Conservation (phyloP, 2,329 filamentous ascomycete species). For the Alternaria angustiovoidea region DNA sequence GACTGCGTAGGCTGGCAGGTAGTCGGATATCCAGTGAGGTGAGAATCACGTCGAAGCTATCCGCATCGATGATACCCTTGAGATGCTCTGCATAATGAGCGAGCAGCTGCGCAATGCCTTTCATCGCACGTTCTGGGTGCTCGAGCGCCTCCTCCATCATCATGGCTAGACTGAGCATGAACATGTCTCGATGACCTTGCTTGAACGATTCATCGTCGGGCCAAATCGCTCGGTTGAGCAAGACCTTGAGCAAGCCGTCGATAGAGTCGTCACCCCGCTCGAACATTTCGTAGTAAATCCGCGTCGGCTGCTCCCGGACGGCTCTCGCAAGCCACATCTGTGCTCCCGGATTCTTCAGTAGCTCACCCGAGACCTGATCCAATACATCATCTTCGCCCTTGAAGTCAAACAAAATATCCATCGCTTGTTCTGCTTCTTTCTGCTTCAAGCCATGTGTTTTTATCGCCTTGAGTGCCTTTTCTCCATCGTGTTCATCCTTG, state of each 20-base stretch:
- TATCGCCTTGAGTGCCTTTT: slow-evolving; percentile 47
- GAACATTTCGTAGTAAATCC: slow-evolving; percentile 55
- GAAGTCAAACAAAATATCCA: slow-evolving; percentile 54
- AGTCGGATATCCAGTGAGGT: slow-evolving; percentile 85
- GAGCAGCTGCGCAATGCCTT: slow-evolving; percentile 66
- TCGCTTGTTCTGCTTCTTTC: slow-evolving; percentile 51
- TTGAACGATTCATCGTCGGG: slow-evolving; percentile 54
- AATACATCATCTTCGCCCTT: slow-evolving; percentile 53
- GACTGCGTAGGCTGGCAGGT: slow-evolving; percentile 74
- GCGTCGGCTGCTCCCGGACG: slow-evolving; percentile 51
- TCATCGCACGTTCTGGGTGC: slow-evolving; percentile 67
- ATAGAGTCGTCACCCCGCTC: slow-evolving; percentile 57
- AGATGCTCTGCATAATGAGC: slow-evolving; percentile 62
- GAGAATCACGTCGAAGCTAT: slow-evolving; percentile 85
- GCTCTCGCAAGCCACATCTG: slow-evolving; percentile 51
- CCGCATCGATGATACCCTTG: slow-evolving; percentile 71
- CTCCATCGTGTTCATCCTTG: slow-evolving; percentile 51
- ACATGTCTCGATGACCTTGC: slow-evolving; percentile 64
- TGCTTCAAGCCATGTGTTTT: slow-evolving; percentile 43
- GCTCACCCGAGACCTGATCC: slow-evolving; percentile 51
- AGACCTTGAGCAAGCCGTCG: slow-evolving; percentile 52
- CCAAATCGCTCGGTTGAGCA: slow-evolving; percentile 56
- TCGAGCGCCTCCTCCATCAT: slow-evolving; percentile 92
- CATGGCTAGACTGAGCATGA: slow-evolving; percentile 81
- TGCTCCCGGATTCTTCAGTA: slow-evolving; percentile 48